Percentiles rank a stretch among this genome's conserved stretches.
Conservation (phyloP, 805 yeast genomes). For the Sugiyamaella qingdaonensis region DNA sequence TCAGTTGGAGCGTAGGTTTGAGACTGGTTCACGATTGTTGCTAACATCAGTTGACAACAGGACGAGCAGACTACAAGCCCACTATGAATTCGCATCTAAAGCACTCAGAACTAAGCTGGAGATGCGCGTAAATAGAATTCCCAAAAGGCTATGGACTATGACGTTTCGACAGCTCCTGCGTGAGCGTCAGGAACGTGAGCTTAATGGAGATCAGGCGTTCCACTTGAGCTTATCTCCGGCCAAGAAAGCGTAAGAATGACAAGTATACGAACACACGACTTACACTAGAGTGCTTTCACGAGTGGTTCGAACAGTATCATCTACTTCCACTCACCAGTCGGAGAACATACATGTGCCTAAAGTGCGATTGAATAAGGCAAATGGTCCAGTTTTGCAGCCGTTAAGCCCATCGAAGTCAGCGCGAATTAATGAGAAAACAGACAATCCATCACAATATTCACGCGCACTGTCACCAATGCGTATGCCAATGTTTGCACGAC, state of each 20-base stretch:
- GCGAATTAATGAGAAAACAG: neutral
- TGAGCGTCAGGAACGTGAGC: constrained; percentile 25
- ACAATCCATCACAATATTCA: neutral
- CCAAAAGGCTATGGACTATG: constrained; percentile 44
- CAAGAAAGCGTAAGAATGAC: constrained; percentile 7
- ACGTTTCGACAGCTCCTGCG: constrained; percentile 30
- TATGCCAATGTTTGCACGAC: constrained; percentile 1
- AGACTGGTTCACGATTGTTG: neutral
- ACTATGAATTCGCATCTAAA: constrained; percentile 25
- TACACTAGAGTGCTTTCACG: neutral
- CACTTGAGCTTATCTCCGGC: constrained; percentile 6
- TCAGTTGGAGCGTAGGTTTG: constrained; percentile 21
- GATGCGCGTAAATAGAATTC: constrained; percentile 44
- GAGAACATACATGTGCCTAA: neutral
- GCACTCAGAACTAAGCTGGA: constrained; percentile 38
- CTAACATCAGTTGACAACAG: constrained; percentile 30
- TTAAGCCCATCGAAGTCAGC: neutral
- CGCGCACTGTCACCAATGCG: neutral
- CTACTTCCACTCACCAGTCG: neutral
- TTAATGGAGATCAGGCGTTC: constrained; percentile 7
- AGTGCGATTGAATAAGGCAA: neutral
- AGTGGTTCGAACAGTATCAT: neutral
- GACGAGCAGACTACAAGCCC: constrained; percentile 30
- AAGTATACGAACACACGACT: neutral
- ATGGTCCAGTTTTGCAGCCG: neutral